Evolutionary conservation across 345 rosid genomes (phyloP).

Genomic region (Salix viminalis): DNA sequence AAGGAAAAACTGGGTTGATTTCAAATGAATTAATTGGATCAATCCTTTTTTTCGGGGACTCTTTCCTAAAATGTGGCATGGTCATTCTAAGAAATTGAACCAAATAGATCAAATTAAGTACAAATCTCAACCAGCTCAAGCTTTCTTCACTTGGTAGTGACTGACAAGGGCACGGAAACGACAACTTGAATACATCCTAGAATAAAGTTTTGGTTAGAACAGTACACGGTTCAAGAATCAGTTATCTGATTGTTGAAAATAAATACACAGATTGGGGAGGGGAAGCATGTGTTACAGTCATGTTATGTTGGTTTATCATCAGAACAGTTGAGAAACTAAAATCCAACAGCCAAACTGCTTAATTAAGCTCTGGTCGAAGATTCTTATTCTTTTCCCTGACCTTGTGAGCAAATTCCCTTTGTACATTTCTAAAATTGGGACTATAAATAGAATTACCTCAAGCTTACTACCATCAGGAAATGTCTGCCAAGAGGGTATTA

Average conservation of each 20-base stretch:
- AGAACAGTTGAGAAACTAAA: neutral
- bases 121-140: neutral
- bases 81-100: neutral
- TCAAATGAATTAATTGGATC: neutral
- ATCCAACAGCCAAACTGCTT: neutral
- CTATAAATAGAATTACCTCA: conserved; percentile 49
- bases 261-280: neutral
- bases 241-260: neutral
- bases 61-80: neutral
- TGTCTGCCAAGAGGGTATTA: conserved; percentile 90
- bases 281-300: neutral
- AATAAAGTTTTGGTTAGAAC: neutral
- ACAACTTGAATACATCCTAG: neutral
- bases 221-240: neutral
- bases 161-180: neutral
- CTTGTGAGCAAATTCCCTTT: neutral
- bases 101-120: neutral
- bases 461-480: conserved; percentile 93
- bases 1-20: neutral
- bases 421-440: neutral
- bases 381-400: neutral
- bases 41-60: neutral
- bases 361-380: neutral
- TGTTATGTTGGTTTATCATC: neutral
- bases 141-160: neutral